phyloP scores from a whole-genome alignment of 2,329 filamentous ascomycete species.

The Scedosporium apiospermum region DNA sequence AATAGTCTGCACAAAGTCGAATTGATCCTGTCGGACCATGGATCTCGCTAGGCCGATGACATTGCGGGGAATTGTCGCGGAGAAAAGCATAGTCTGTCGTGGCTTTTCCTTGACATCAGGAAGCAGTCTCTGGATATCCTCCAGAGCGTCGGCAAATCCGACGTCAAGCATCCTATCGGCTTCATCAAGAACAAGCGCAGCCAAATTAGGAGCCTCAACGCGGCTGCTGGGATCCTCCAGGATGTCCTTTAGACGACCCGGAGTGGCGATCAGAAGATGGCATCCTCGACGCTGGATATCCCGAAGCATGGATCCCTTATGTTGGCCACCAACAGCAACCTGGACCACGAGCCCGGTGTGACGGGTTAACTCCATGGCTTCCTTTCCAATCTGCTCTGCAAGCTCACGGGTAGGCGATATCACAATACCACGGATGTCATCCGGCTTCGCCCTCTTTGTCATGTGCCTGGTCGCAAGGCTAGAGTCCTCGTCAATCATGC shows the following conservation, averaged over 20 bases:
- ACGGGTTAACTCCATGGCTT: constrained; percentile 59
- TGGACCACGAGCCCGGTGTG: constrained; percentile 58
- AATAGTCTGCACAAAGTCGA: constrained; percentile 88
- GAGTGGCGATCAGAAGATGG: constrained; percentile 83
- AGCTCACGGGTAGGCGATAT: constrained; percentile 75
- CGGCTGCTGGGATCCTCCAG: constrained; percentile 55
- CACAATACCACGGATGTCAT: constrained; percentile 60
- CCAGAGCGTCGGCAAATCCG: constrained; percentile 62
- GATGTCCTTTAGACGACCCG: constrained; percentile 77
- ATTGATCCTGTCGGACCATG: constrained; percentile 69
- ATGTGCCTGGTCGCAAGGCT: constrained; percentile 40
- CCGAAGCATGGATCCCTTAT: constrained; percentile 59
- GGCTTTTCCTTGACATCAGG: constrained; percentile 54
- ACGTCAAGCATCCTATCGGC: constrained; percentile 98
- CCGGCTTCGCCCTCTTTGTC: constrained; percentile 27
- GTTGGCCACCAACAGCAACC: constrained; percentile 85
- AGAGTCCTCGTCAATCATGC: constrained; percentile 58
- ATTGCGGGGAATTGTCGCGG: constrained; percentile 78
- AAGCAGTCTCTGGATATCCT: constrained; percentile 49
- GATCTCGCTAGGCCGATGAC: constrained; percentile 70
- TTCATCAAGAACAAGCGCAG: constrained; percentile 91
- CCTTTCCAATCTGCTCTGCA: constrained; percentile 69
- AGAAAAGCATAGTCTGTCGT: constrained; percentile 90
- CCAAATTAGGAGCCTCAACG: constrained; percentile 68
- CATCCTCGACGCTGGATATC: constrained; percentile 67